A percentile compares a stretch with the other conserved stretches of the same genome.
Conservation (phyloP, 192 early-diverging fungal species). For the Umbelopsis vinacea region DNA sequence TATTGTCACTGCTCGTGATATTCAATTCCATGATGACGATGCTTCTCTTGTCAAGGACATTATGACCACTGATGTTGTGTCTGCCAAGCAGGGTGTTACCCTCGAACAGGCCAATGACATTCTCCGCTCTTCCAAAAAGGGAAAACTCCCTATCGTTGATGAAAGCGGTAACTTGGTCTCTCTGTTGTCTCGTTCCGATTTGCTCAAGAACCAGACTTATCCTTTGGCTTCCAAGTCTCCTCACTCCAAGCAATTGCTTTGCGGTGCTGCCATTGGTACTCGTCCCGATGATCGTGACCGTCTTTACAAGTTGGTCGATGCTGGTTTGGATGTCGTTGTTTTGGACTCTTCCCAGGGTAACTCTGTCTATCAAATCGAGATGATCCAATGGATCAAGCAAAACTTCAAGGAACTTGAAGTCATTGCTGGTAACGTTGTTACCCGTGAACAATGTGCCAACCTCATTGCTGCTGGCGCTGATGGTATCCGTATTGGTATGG, state of each 20-base stretch:
- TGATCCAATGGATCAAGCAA: constrained; percentile 92
- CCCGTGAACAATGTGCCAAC: constrained; percentile 89
- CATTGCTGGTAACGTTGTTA: constrained; percentile 97
- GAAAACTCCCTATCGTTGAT: constrained; percentile 97
- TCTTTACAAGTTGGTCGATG: constrained; percentile 83
- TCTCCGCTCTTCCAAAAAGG: constrained; percentile 88
- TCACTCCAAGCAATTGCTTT: constrained; percentile 88
- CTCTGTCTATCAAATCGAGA: constrained; percentile 91
- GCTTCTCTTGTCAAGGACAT: constrained; percentile 68
- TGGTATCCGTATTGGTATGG: constrained; percentile 96
- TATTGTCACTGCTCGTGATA: constrained; percentile 96
- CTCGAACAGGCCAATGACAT: constrained; percentile 89
- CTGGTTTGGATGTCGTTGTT: constrained; percentile 96
- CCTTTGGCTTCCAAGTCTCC: constrained; percentile 87
- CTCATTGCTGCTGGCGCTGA: constrained; percentile 95
- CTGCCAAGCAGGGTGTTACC: constrained; percentile 87
- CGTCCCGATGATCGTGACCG: constrained; percentile 87
- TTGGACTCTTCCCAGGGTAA: constrained; percentile 98
- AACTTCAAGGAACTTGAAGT: constrained; percentile 85
- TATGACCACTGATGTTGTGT: constrained; percentile 91
- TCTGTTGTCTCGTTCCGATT: constrained; percentile 90
- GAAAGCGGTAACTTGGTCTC: constrained; percentile 80
- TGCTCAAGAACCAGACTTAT: constrained; percentile 96
- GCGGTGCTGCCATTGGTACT: constrained; percentile 92
- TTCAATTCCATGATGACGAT: constrained; percentile 87